Percentiles rank a stretch among this genome's conserved stretches.
These are phyloP conservation scores for Leishmania gerbilli DNA, from an alignment of 208 protist species.

Conservation along the genomic window DNA sequence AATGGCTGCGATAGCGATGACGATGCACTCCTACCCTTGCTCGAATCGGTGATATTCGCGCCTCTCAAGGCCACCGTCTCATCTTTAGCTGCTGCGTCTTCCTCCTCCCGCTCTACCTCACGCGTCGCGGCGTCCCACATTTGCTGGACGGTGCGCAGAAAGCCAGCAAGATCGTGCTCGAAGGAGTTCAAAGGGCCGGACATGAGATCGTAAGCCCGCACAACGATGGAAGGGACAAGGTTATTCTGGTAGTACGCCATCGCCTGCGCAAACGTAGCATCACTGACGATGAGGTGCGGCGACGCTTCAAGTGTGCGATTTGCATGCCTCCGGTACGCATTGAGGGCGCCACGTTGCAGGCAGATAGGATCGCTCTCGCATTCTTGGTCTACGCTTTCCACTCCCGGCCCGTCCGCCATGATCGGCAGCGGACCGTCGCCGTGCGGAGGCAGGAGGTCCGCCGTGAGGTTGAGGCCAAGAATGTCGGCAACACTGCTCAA, in stretches of 20 bases:
- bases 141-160: slow-evolving; percentile 29
- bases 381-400: not conserved
- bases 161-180: slow-evolving; percentile 12
- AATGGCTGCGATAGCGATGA: not conserved
- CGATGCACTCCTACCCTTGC: not conserved
- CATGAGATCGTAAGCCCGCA: slow-evolving; percentile 36
- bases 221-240: slow-evolving; percentile 29
- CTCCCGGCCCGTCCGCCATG: not conserved
- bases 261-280: slow-evolving; percentile 26
- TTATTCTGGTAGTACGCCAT: slow-evolving; percentile 26
- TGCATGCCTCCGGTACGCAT: slow-evolving; percentile 23
- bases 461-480: slow-evolving; percentile 12
- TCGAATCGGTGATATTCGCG: not conserved
- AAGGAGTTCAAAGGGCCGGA: not conserved
- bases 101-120: slow-evolving; percentile 1
- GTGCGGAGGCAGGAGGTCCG: not conserved
- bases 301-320: slow-evolving; percentile 35
- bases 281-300: slow-evolving; percentile 37
- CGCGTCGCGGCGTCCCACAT: slow-evolving; percentile 39
- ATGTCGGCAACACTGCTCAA: slow-evolving; percentile 16
- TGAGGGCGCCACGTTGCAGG: slow-evolving; percentile 9
- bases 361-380: slow-evolving; percentile 12
- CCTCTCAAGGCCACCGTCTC: not conserved
- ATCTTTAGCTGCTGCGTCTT: not conserved
- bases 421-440: slow-evolving; percentile 6